Evolutionary conservation across 495 filamentous ascomycete species (phyloP), one percentile per base, ranked within the genome.

Genomic region (Penicillium coprophilum): DNA sequence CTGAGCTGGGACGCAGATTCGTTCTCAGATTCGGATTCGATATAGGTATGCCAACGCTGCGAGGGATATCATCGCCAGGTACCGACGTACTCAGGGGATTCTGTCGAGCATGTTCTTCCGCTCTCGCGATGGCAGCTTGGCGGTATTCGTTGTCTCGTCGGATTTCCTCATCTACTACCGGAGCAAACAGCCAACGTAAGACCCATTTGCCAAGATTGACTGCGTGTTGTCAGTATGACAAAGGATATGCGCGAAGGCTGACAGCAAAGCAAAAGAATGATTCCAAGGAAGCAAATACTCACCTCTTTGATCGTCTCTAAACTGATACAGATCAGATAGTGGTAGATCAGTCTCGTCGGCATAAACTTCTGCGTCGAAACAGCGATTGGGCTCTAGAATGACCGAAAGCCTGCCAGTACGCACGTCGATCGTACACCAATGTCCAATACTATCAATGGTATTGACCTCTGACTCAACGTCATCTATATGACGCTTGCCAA

Each of bases 121-220:
- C 82, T 46, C 77, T 77, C 9, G 84, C 77, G 20, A 89, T 78
- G 11, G 94, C 77, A 45, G 81, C 75, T 31, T 82, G 77, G 30
- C 95, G 83, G 67, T 88, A 88, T 9, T 73, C 71, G 64, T 86
- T 83, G 65, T 98, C 94, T 32, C 90, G 85, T 53, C 81, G 81
- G 59, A 95, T 87, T 71, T 97, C 89, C 69, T 96, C 91, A 56
- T 93, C 88, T 41, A 97, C 90, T 40, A 98, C 78, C 38, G 87
- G 88, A 21, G 85, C 85, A 70, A 98, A 98, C 2, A 98, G 82
- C 71, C 96, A 96, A 46, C 94, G 85, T 43, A 98, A 79, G 50
- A 97, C 82, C 94, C 94, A 98, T 78, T 96, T 96, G 4, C 94
- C 94, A 50, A 97, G 84, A 69, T 96, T 97, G 66, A 98, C 91